Conservation (phyloP, 148 eudicot species). For the Heliosperma pusillum region DNA sequence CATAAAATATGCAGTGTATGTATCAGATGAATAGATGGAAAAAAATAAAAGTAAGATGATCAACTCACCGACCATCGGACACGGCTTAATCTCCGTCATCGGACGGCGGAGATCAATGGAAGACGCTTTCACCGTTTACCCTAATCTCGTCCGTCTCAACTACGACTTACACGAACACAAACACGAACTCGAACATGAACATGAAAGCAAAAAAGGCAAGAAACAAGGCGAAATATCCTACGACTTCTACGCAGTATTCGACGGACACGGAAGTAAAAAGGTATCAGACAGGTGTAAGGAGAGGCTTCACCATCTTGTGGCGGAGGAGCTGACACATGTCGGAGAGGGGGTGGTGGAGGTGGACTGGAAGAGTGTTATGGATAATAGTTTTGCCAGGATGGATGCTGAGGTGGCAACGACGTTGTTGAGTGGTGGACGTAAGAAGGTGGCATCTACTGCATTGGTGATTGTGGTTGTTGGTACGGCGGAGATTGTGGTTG, state of each 20-base stretch:
- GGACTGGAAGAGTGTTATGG: constrained; percentile 35
- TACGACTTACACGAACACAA: not conserved
- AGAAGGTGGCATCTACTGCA: constrained; percentile 33
- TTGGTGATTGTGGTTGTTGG: constrained; percentile 38
- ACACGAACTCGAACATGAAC: not conserved
- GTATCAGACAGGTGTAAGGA: constrained; percentile 35
- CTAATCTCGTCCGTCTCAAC: constrained; percentile 3
- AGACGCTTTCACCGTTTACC: constrained; percentile 34
- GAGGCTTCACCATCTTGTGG: constrained; percentile 29
- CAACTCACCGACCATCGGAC: not conserved
- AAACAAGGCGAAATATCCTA: not conserved
- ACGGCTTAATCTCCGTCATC: constrained; percentile 37
- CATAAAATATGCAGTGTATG: not conserved
- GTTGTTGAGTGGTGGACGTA: not conserved
- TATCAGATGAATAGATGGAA: constrained; percentile 1
- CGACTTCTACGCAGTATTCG: constrained; percentile 40
- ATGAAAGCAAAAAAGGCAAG: not conserved
- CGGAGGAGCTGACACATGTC: constrained; percentile 18
- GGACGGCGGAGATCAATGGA: constrained; percentile 45
- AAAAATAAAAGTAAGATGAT: not conserved
- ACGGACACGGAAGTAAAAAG: constrained; percentile 39
- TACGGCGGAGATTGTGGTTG: constrained; percentile 38
- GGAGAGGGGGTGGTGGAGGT: not conserved
- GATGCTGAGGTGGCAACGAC: constrained; percentile 23
- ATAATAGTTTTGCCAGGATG: constrained; percentile 30